Evolutionary conservation across 148 eudicot species (phyloP).

Genomic region (Spergularia marina): DNA sequence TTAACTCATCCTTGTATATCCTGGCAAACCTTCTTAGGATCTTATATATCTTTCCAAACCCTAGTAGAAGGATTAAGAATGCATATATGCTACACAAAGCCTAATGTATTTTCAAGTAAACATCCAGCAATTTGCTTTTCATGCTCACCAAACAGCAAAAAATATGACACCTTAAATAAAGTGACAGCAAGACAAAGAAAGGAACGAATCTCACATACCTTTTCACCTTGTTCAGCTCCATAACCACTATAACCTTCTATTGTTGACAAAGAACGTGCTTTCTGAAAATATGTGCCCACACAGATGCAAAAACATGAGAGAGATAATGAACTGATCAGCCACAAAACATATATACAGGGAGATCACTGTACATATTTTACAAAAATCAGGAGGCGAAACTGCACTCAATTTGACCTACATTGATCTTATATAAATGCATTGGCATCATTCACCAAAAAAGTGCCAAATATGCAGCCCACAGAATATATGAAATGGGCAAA

Average conservation of each 20-base stretch:
- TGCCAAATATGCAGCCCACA: no score
- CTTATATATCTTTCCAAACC: no score
- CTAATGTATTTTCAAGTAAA: background rate
- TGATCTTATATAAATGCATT: no score
- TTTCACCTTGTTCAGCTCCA: slow-evolving; percentile 97
- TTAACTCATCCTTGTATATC: no score
- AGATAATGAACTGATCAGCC: background rate
- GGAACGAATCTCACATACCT: slow-evolving; percentile 37
- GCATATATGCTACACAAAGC: background rate
- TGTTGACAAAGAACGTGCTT: slow-evolving; percentile 60
- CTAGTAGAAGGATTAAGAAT: no score
- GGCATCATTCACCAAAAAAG: no score
- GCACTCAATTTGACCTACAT: no score
- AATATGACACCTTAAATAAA: background rate
- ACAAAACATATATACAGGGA: no score
- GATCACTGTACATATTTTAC: background rate
- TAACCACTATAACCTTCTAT: slow-evolving; percentile 85
- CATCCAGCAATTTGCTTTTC: background rate
- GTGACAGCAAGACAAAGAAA: background rate
- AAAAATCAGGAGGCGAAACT: background rate
- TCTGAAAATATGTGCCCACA: slow-evolving; percentile 39
- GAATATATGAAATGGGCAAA: no score
- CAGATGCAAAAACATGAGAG: background rate
- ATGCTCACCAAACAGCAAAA: background rate
- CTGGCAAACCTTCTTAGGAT: no score